Base-by-base conservation (phyloP, 441 rosid species). In the Adansonia gregorii region DNA sequence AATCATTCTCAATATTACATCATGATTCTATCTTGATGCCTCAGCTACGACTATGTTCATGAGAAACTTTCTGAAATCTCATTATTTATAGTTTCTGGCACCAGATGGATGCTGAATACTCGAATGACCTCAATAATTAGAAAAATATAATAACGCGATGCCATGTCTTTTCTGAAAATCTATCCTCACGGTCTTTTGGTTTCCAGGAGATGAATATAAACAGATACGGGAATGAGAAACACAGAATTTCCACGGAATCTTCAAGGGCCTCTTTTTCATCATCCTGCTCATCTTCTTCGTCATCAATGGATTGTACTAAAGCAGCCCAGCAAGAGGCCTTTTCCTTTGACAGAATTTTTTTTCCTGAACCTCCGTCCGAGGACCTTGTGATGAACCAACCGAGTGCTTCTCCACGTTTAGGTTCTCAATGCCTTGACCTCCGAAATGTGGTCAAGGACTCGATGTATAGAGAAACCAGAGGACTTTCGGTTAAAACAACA, bases 401-500 rank as follows among this genome's bases (percentile, higher is more conserved):
- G 67, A 87, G 84, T 78, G 71, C 78, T 52, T 88, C 90, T 75
- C 84, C 88, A 35, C 85, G 79, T 88, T 77, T 88, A 59, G 88
- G 91, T 67, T 81, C 76, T 59, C 87, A 89, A 39, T 84, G 89
- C n/a, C 80, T 89, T 51, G 95, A 91, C 82, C 92, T 93, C 17
- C 87, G 94, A 71, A 96, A 92, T 79, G 92, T 91, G 73, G 97
- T 95, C 64, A 91, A 89, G 85, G 99, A 91, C 81, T 92, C 97
- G 14, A 92, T 95, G 91, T 87, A 92, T 64, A 87, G 95, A 83
- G 99, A 95, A 85, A 92, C 85, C 11, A 87, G 88, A 87, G 94
- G 95, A 24, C 78, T 88, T 61, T 83, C 88, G 2, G 80, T 87
- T 74, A 93, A 86, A 79, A 84, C 88, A 14, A 74, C 81, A 54